Evolutionary conservation across 2,329 filamentous ascomycete genomes (phyloP), one percentile per base, ranked within the genome.

Genomic region (Raffaelea albimanens): DNA sequence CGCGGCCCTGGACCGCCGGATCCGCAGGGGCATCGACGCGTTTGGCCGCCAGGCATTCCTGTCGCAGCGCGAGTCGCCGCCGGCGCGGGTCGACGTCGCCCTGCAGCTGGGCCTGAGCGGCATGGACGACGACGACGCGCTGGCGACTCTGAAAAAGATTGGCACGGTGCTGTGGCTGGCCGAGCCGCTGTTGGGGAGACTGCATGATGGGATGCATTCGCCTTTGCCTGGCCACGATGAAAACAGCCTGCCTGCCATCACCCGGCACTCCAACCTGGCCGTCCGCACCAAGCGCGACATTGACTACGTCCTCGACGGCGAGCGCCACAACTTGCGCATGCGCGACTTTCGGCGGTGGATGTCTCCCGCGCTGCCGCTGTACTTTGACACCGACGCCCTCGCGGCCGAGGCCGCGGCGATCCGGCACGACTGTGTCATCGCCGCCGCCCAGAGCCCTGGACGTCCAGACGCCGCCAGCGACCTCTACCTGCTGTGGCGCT

Each of bases 401-500:
- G 25, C 7, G 25, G 25, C 25, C 25, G 25, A 29, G 7, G 25
- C 25, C 25, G 25, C 7, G 25, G 25, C 13, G 25, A 13, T 29
- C 25, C 25, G 18, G 36, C n/a, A 19, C 22, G 8, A 16, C 29
- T 40, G 10, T 23, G 11, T 18, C 3, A 5, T 5, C n/a, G 25
- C 23, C 19, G 25, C 40, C 34, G 36, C 31, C 13, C 9, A n/a
- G n/a, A n/a, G n/a, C n/a, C n/a, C n/a, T n/a, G n/a, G n/a, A 14
- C 46, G 16, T 11, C 11, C n/a, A 21, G 23, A 31, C 19, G 9
- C 8, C 43, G 19, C 16, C 31, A 21, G 42, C 21, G 45, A 47
- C 39, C 29, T 47, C 20, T 47, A 39, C 45, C 40, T 47, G 40
- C 45, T 47, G 22, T 47, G 45, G 45, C 45, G 29, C 9, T 39